Base-by-base conservation (phyloP, 306 rosid species). In the Canavalia gladiata region DNA sequence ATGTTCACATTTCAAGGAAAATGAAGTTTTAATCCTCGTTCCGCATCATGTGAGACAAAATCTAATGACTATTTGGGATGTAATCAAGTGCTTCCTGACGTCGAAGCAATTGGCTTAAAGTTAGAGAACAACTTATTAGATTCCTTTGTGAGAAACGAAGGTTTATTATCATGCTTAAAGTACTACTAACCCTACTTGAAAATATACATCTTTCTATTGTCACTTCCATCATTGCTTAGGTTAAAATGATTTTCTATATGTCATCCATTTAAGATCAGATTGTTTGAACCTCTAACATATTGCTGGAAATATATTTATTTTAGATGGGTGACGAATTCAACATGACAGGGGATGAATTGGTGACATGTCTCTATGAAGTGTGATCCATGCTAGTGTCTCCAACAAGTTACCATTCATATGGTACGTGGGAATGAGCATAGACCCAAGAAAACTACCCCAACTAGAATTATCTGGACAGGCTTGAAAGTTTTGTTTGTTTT, bases 151-250 rank as follows among this genome's bases (percentile, higher is more conserved):
- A 62, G 41, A 80, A 80, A 62, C 13, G 31, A 4, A 63, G 47
- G 8, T 18, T 18, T 18, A 67, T 37, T 45, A 80, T 80, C 60
- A 39, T 72, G 37, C 37, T 52, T 45, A 51, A 37, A 64, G 8
- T 77, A 37, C 29, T 77, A 37, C 29, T 64, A 67, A 0, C 34
- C 33, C n/a, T 72, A 31, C 84, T 72, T 72, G 10, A 51, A 62
- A 72, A 28, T 9, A 51, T 33, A 34, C 57, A 72, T 35, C 79
- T 80, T 47, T 37, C 79, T 62, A 0, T 81, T 51, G 52, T 78
- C 13, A 62, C 72, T 43, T 62, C 79, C 39, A 72, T 80, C n/a
- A 63, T 80, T 78, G 82, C 76, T n/a, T 52, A 71, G 66, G 84
- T 80, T 49, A 69, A 69, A 8, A 25, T 65, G 8, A n/a, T 64